These are phyloP conservation scores for Hippophae tibetana DNA, from an alignment of 306 rosid species.

Conservation along the genomic window DNA sequence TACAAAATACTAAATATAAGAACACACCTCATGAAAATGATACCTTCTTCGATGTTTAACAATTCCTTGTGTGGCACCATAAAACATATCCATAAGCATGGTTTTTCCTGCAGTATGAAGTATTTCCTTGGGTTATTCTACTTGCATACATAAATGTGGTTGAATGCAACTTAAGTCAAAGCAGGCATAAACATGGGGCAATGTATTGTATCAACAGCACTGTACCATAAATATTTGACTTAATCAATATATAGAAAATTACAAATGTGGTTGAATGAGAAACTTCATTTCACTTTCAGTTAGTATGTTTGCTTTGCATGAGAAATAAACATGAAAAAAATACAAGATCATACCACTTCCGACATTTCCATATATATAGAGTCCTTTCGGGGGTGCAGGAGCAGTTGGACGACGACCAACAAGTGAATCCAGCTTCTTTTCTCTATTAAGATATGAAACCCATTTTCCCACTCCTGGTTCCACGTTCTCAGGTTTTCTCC, in stretches of 20 bases:
- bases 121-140: background rate
- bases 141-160: background rate
- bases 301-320: slow-evolving; percentile 11
- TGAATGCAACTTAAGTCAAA: background rate
- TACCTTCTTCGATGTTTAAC: slow-evolving; percentile 79
- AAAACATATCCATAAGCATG: slow-evolving; percentile 99
- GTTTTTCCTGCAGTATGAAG: slow-evolving; percentile 66
- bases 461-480: slow-evolving; percentile 94
- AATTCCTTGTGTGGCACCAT: slow-evolving; percentile 65
- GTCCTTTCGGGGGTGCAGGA: slow-evolving; percentile 83
- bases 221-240: background rate
- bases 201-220: background rate
- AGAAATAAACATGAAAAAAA: slow-evolving; percentile 4
- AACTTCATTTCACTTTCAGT: slow-evolving; percentile 12
- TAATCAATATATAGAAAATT: background rate
- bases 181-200: background rate
- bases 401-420: slow-evolving; percentile 74
- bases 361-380: slow-evolving; percentile 86
- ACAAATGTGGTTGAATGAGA: background rate
- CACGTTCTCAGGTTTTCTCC: slow-evolving; percentile 50
- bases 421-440: slow-evolving; percentile 70
- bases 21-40: slow-evolving; percentile 91
- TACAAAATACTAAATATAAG: slow-evolving; percentile 11
- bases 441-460: slow-evolving; percentile 92
- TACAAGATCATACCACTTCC: slow-evolving; percentile 65